Conservation (phyloP, 2,329 filamentous ascomycete species). For the Epichloe gansuensis region DNA sequence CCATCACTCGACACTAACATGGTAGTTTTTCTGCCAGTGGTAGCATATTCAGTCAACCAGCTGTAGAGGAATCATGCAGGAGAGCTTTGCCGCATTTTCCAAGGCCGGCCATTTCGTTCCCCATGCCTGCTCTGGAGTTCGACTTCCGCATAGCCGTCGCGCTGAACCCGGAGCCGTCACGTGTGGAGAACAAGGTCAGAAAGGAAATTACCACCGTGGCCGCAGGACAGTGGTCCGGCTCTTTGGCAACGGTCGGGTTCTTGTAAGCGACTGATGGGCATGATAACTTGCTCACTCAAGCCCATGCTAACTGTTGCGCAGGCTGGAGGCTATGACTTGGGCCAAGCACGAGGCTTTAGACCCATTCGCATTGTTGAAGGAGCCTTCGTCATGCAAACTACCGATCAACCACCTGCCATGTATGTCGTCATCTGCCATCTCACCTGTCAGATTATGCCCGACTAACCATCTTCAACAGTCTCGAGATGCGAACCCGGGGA, state of each 20-base stretch:
- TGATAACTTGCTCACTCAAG: neutral
- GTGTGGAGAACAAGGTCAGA: constrained; percentile 30
- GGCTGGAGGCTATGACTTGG: constrained; percentile 31
- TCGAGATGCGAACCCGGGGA: constrained; percentile 34
- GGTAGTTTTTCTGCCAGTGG: neutral
- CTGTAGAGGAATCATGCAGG: constrained; percentile 26
- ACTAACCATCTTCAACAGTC: constrained; percentile 11
- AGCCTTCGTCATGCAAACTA: constrained; percentile 36
- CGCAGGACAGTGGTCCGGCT: constrained; percentile 34
- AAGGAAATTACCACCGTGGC: constrained; percentile 38
- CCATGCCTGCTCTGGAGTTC: constrained; percentile 33
- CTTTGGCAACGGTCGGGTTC: constrained; percentile 34
- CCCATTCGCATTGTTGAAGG: constrained; percentile 34
- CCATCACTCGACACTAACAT: neutral
- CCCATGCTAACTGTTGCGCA: constrained; percentile 12
- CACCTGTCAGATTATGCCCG: neutral
- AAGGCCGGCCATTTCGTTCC: constrained; percentile 30
- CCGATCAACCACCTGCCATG: constrained; percentile 34
- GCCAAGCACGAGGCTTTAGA: constrained; percentile 27
- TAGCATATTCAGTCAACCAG: constrained; percentile 12
- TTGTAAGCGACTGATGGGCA: constrained; percentile 22
- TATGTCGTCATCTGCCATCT: constrained; percentile 13
- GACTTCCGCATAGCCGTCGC: constrained; percentile 39
- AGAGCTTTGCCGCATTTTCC: constrained; percentile 28
- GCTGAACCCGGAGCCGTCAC: constrained; percentile 30